A percentile compares a stretch with the other conserved stretches of the same genome.
Conservation (phyloP, 2,329 filamentous ascomycete genomes). For the Atkinsonella hypoxylon region DNA sequence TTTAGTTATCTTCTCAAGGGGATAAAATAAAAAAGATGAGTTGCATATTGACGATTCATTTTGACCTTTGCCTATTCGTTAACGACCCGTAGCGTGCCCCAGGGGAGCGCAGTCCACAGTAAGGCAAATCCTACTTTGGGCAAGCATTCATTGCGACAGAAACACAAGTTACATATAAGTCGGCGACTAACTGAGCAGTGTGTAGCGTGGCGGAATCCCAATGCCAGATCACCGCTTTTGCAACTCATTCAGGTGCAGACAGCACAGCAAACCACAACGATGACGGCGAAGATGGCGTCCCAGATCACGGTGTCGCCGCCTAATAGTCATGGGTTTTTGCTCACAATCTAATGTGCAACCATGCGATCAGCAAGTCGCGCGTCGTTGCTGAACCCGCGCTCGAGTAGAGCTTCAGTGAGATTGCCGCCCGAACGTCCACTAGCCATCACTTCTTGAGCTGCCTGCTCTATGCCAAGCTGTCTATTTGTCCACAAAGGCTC, state of each 20-base stretch:
- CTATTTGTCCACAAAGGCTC: constrained; percentile 83
- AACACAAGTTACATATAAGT: background rate
- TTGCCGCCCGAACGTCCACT: constrained; percentile 22
- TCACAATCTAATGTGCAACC: constrained; percentile 12
- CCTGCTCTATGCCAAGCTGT: constrained; percentile 68
- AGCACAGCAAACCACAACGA: background rate
- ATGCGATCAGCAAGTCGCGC: constrained; percentile 17
- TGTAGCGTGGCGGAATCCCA: background rate
- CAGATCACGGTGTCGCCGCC: background rate
- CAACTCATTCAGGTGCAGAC: background rate
- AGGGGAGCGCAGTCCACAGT: background rate
- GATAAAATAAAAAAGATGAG: background rate
- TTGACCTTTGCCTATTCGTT: constrained; percentile 1
- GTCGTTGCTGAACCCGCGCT: constrained; percentile 33
- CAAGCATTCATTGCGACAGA: background rate
- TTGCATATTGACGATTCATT: background rate
- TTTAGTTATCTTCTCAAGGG: background rate
- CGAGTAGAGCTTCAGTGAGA: constrained; percentile 48
- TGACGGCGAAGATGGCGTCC: background rate
- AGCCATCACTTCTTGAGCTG: constrained; percentile 48
- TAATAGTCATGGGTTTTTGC: background rate
- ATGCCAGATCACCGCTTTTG: background rate
- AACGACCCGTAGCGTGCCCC: background rate
- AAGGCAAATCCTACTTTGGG: background rate
- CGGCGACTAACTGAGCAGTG: background rate